Base-by-base conservation (phyloP, 1,139 yeast species). In the Candida sanyaensis region DNA sequence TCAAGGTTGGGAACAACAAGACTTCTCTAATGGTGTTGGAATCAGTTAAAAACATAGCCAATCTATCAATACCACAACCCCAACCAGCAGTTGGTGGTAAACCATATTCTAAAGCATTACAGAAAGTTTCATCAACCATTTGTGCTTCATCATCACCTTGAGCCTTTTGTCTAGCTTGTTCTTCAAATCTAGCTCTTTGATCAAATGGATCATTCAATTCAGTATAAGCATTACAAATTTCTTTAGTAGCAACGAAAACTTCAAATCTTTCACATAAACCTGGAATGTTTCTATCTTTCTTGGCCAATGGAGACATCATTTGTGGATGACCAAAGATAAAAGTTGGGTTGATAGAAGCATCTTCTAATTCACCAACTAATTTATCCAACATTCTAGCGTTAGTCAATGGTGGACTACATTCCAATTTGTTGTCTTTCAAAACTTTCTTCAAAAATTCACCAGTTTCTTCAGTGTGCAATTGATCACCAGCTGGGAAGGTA, bases 141-240 rank as follows among this genome's bases (percentile, higher is more conserved):
- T 93, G 99, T 50, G 97, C 99, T 77, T 93, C 99, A 64, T 93
- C 99, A 66, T 93, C 99, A 79, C 99, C 99, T 74, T 91, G 97
- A 59, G 79, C 98, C 80, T 93, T 93, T 80, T 93, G 99, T 73
- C 88, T 84, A 45, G 99, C 99, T 77, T 93, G 99, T 75, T 93
- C 99, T 77, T 92, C 99, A 69, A 93, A 93, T 77, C 98, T 85
- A 49, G 83, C 86, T 73, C 97, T 89, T 80, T 92, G 98, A 72
- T 91, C 98, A 68, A 93, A 92, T 68, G 98, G 98, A 77, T 93
- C 98, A 71, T 93, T 95, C 84, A 93, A 83, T 80, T 93, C 99
- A 51, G 99, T 93, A 80, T 93, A 93, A 56, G 99, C 99, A 64
- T 93, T 93, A 81, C 95, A 87, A 60, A 93, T 91, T 77, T 93